These are phyloP conservation scores for Vicia faba DNA, from an alignment of 306 rosid genomes.

Conservation along the genomic window DNA sequence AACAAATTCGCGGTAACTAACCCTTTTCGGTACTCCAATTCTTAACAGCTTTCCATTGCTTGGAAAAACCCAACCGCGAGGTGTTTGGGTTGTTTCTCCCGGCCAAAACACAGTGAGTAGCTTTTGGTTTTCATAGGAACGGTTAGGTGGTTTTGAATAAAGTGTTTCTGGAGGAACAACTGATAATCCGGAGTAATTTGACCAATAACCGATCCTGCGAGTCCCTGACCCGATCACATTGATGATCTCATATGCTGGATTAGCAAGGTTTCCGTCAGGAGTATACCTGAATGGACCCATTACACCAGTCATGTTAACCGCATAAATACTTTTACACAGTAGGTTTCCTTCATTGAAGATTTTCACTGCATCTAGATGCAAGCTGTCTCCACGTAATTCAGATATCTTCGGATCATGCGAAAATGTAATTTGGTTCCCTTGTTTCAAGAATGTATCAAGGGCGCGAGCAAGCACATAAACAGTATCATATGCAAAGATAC, in stretches of 20 bases:
- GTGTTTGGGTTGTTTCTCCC: slow-evolving; percentile 66
- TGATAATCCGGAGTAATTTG: slow-evolving; percentile 83
- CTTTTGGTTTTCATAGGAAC: slow-evolving; percentile 53
- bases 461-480: slow-evolving; percentile 89
- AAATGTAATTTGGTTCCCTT: slow-evolving; percentile 70
- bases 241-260: slow-evolving; percentile 82
- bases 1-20: slow-evolving; percentile 70
- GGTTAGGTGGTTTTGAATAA: slow-evolving; percentile 66
- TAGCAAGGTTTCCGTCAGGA: slow-evolving; percentile 57
- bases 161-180: slow-evolving; percentile 65
- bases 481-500: slow-evolving; percentile 84
- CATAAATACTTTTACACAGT: slow-evolving; percentile 56
- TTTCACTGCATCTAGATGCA: slow-evolving; percentile 75
- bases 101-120: slow-evolving; percentile 79
- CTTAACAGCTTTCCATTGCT: slow-evolving; percentile 73
- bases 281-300: slow-evolving; percentile 70
- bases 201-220: slow-evolving; percentile 89
- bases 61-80: slow-evolving; percentile 98
- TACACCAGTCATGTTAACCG: slow-evolving; percentile 75
- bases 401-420: slow-evolving; percentile 63
- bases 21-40: slow-evolving; percentile 76
- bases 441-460: slow-evolving; percentile 68
- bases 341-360: slow-evolving; percentile 71
- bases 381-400: slow-evolving; percentile 40
- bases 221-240: slow-evolving; percentile 78